A percentile compares a stretch with the other conserved stretches of the same genome.
phyloP scores from a whole-genome alignment of 1,284 basidiomycete genomes.

The Irpex sp. region DNA sequence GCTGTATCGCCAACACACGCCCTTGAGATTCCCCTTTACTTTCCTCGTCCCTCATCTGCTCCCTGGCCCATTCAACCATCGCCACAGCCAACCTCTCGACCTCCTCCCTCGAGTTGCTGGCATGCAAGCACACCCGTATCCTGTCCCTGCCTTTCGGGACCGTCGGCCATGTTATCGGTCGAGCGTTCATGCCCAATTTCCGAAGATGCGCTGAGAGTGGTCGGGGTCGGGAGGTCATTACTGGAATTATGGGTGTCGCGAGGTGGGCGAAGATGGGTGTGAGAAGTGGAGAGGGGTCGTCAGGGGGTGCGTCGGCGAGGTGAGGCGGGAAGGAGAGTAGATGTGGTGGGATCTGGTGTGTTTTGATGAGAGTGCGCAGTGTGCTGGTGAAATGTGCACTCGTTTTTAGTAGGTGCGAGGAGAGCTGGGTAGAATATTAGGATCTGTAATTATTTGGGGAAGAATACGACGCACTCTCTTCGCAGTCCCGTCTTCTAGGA shows the following conservation, averaged over 20 bases:
- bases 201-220: slow-evolving; percentile 67
- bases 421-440: slow-evolving; percentile 35
- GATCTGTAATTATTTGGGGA: slow-evolving; percentile 15
- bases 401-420: slow-evolving; percentile 37
- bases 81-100: slow-evolving; percentile 51
- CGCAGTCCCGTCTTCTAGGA: slow-evolving; percentile 69
- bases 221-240: slow-evolving; percentile 75
- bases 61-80: slow-evolving; percentile 28
- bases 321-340: slow-evolving; percentile 42
- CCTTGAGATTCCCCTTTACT: not conserved
- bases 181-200: slow-evolving; percentile 60
- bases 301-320: slow-evolving; percentile 23
- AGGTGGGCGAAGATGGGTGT: slow-evolving; percentile 12
- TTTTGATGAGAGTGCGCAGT: slow-evolving; percentile 31
- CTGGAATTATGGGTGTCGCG: slow-evolving; percentile 77
- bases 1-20: slow-evolving; percentile 7
- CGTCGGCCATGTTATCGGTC: slow-evolving; percentile 82
- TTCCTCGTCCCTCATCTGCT: slow-evolving; percentile 10
- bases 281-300: slow-evolving; percentile 9
- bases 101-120: slow-evolving; percentile 65
- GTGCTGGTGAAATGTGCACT: slow-evolving; percentile 35
- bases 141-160: slow-evolving; percentile 82
- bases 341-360: slow-evolving; percentile 32
- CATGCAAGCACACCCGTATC: slow-evolving; percentile 83
- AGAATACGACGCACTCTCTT: slow-evolving; percentile 38